Base-by-base conservation (phyloP, 2,329 filamentous ascomycete species). In the Hypoxylon sp. region DNA sequence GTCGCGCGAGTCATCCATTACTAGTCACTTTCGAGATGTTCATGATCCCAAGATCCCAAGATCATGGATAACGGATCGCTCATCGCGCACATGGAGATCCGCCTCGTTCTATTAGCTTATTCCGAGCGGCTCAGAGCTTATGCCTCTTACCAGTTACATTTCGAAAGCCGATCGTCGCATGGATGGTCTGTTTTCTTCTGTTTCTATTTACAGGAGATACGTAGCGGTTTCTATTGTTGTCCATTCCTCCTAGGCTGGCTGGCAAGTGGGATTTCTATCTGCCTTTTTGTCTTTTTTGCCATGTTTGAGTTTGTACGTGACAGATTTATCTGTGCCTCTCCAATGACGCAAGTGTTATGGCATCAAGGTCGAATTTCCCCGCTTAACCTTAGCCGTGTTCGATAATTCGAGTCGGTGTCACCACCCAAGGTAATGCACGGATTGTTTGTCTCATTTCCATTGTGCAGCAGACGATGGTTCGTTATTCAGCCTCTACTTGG, bases 321-420 rank as follows among this genome's bases (percentile, higher is more conserved):
- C 15, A 26, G 20, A 17, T 15, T 6, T 6, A 19, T 41, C 37
- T 26, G 32, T 59, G 26, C 28, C 26, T n/a, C 43, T 34, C 10
- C 7, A 32, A 69, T 69, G 67, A 69, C 67, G 64, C 64, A 67
- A 65, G 17, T 61, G 19, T 67, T 68, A 62, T 50, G 57, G 64
- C 59, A 63, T 61, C 54, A 60, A 30, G 37, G 3, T 44, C 15
- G 32, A 48, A 28, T 58, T 17, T 22, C 59, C 56, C 52, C 53
- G 56, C 59, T 57, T 57, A 51, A 32, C 50, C 52, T 34, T 56
- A 46, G 48, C 59, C 51, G 44, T 52, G 48, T 48, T 52, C 15
- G 20, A 22, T 60, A 30, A 39, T 37, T 54, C 53, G 37, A 2
- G n/a, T n/a, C 24, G 28, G 59, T 61, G 59, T 56, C 54, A 60